Base-by-base conservation (phyloP, 2,329 filamentous ascomycete genomes). In the Grosmannia penicillata region DNA sequence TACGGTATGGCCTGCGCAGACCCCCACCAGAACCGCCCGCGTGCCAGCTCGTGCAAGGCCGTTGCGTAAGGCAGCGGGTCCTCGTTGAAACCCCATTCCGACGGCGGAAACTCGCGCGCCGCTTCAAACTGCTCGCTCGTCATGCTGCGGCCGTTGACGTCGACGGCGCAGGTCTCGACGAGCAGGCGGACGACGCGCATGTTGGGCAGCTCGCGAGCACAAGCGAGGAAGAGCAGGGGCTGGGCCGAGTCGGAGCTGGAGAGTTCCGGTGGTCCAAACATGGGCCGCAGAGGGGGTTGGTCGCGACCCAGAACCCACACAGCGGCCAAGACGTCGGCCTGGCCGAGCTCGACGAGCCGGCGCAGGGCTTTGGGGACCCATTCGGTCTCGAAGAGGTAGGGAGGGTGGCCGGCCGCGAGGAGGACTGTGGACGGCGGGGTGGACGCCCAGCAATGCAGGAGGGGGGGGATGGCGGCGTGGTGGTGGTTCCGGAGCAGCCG, bases 161-260 rank as follows among this genome's bases (percentile, higher is more conserved):
- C 32, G 32, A 36, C 36, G 32, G 8, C 7, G 40, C 28, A 35
- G 3, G 18, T 36, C 24, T 42, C 36, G n/a, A 42, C 36, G 3
- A 42, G 32, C n/a, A 39, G 19, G 28, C 40, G 40, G 6, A 39
- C 28, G 9, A 42, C 40, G 25, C 26, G 22, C 40, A 39, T 42
- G 33, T 42, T 42, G 32, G 36, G 40, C 22, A 42, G 40, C 26
- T 42, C 32, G 4, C 40, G 31, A 4, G 6, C 6, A n/a, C 36
- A 38, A 6, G 40, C 36, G 7, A 38, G 26, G 22, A 21, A 38
- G 13, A 42, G 23, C 11, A 42, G 31, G 8, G 27, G 33, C 8
- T 39, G 15, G 26, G 21, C 22, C 25, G 29, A 19, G 23, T 24
- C 32, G 32, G 19, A 33, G 32, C 22, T 18, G 18, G 19, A 33